Percentiles rank a stretch among this genome's conserved stretches.
phyloP scores from a whole-genome alignment of 352 stramenopile genomes.

The Phytophthora chlamydospora region DNA sequence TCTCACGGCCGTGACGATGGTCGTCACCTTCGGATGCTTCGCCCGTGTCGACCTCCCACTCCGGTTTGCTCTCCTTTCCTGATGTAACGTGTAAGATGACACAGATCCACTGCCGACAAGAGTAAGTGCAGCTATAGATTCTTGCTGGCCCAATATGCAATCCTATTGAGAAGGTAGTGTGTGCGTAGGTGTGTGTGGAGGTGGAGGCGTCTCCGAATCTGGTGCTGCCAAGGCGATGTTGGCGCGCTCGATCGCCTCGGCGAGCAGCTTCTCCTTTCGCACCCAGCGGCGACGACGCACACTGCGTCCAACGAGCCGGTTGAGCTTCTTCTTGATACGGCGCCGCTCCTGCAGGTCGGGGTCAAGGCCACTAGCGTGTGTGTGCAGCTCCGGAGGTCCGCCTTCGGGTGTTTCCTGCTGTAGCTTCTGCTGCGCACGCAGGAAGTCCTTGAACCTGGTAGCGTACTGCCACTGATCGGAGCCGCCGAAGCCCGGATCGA shows the following conservation, averaged over 20 bases:
- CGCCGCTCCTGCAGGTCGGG: slow-evolving; percentile 57
- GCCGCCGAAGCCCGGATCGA: slow-evolving; percentile 76
- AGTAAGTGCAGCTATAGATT: slow-evolving; percentile 25
- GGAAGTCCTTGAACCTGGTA: slow-evolving; percentile 86
- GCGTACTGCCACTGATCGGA: slow-evolving; percentile 87
- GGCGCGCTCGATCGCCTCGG: slow-evolving; percentile 44
- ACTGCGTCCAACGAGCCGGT: slow-evolving; percentile 79
- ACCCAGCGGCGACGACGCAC: slow-evolving; percentile 84
- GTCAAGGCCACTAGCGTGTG: slow-evolving; percentile 28
- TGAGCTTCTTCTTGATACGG: slow-evolving; percentile 82
- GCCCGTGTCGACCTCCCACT: slow-evolving; percentile 71
- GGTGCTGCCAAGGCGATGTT: slow-evolving; percentile 36
- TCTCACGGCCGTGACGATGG: slow-evolving; percentile 80
- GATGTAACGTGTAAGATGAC: slow-evolving; percentile 11
- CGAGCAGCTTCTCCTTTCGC: slow-evolving; percentile 72
- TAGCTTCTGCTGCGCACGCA: slow-evolving; percentile 63
- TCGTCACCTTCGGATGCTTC: slow-evolving; percentile 89
- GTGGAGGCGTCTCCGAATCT: slow-evolving; percentile 7
- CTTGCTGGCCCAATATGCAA: slow-evolving; percentile 34
- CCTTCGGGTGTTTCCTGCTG: slow-evolving; percentile 31
- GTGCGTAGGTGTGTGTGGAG: slow-evolving; percentile 10
- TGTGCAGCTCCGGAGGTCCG: slow-evolving; percentile 24
- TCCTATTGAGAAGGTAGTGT: slow-evolving; percentile 20
- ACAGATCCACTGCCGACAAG: slow-evolving; percentile 12
- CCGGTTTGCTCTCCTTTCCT: slow-evolving; percentile 73